These are phyloP conservation scores for Lactifluus volemus DNA, from an alignment of 768 basidiomycete species.

Conservation along the genomic window DNA sequence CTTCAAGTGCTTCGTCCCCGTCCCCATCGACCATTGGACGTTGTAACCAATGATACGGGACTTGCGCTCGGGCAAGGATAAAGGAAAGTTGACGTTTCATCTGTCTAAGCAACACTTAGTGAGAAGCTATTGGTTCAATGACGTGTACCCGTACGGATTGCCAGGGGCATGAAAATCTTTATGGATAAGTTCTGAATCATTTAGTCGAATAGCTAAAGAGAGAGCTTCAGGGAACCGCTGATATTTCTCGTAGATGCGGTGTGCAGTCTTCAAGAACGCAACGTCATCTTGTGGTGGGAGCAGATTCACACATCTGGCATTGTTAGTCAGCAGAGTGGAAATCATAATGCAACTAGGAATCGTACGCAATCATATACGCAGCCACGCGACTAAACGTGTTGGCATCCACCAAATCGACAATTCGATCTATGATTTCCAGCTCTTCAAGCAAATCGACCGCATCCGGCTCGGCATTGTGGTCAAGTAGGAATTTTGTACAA, in stretches of 20 bases:
- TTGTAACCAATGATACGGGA: constrained; percentile 85
- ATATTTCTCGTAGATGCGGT: constrained; percentile 80
- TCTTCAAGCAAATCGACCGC: constrained; percentile 95
- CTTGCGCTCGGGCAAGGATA: constrained; percentile 85
- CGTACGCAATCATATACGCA: constrained; percentile 90
- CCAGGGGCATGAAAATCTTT: constrained; percentile 85
- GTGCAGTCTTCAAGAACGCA: constrained; percentile 80
- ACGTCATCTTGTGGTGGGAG: constrained; percentile 90
- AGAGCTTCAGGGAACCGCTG: constrained; percentile 89
- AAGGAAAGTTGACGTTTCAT: constrained; percentile 97
- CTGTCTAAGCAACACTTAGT: constrained; percentile 33
- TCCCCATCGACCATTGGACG: constrained; percentile 42
- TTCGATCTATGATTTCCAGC: constrained; percentile 77
- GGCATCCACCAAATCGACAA: constrained; percentile 71
- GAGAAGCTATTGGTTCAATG: background rate
- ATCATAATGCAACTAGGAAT: background rate
- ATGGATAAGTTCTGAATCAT: constrained; percentile 69
- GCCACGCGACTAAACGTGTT: constrained; percentile 88
- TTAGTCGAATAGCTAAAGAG: constrained; percentile 74
- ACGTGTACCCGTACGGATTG: constrained; percentile 56
- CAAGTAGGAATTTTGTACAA: constrained; percentile 82
- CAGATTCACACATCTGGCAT: constrained; percentile 69
- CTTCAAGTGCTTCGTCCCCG: constrained; percentile 44
- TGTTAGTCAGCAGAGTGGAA: constrained; percentile 5
- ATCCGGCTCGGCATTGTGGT: constrained; percentile 96